phyloP scores from a whole-genome alignment of 495 filamentous ascomycete species.

The Hapsidospora chrysogenum region DNA sequence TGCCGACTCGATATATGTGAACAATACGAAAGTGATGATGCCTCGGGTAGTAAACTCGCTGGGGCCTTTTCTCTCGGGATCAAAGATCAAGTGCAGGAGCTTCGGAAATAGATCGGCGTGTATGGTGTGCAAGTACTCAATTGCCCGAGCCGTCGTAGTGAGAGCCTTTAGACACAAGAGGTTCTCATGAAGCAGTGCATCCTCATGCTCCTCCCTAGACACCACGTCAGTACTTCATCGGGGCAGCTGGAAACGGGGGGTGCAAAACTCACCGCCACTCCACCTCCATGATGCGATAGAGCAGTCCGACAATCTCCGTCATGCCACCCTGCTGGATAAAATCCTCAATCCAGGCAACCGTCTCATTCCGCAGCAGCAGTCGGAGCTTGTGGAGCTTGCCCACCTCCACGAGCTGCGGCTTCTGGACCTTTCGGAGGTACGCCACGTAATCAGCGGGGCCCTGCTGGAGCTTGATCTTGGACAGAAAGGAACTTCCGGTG shows the following conservation, averaged over 20 bases:
- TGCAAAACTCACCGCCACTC: slow-evolving; percentile 73
- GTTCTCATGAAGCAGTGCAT: slow-evolving; percentile 78
- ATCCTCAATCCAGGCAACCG: slow-evolving; percentile 80
- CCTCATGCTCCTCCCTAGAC: slow-evolving; percentile 84
- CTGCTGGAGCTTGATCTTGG: slow-evolving; percentile 35
- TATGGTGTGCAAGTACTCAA: slow-evolving; percentile 65
- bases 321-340: slow-evolving; percentile 85
- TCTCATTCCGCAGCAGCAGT: slow-evolving; percentile 81
- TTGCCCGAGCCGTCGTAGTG: slow-evolving; percentile 73
- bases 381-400: slow-evolving; percentile 87
- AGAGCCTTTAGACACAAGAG: slow-evolving; percentile 88
- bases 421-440: slow-evolving; percentile 60
- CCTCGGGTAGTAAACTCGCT: slow-evolving; percentile 86
- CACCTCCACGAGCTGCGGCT: slow-evolving; percentile 75
- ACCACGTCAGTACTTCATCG: slow-evolving; percentile 3
- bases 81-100: slow-evolving; percentile 76
- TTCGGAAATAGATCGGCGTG: slow-evolving; percentile 73
- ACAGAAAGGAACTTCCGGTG: slow-evolving; percentile 19
- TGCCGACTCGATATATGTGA: slow-evolving; percentile 60
- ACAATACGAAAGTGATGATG: slow-evolving; percentile 72
- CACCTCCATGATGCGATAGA: slow-evolving; percentile 81
- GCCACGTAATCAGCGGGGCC: slow-evolving; percentile 65
- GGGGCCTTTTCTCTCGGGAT: slow-evolving; percentile 91
- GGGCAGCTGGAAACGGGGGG: not conserved
- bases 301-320: slow-evolving; percentile 70